Base-by-base conservation (phyloP, 2,329 filamentous ascomycete species). In the Fusarium buharicum region DNA sequence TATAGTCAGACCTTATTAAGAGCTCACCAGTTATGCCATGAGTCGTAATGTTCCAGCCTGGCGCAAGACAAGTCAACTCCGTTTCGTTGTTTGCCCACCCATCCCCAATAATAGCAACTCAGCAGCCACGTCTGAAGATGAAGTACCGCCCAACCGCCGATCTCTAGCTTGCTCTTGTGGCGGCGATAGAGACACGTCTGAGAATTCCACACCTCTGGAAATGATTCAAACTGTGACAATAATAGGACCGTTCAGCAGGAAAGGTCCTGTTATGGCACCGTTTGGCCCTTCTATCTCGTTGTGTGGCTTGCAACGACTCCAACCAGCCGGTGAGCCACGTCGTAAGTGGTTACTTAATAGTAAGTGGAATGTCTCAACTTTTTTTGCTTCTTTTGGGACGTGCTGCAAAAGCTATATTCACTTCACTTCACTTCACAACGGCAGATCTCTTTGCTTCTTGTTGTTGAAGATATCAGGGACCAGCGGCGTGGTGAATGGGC, bases 61-160 rank as follows among this genome's bases (percentile, higher is more conserved):
- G 30, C 55, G 50, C 36, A 59, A 39, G 38, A 41, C 50, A 44
- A 24, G 22, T 24, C 22, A 24, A 24, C 22, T 24, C 22, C 8
- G 22, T 24, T 24, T 43, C 40, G 16, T 13, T 50, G 37, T 50
- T 40, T 48, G 40, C 20, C 56, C 39, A 39, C 24, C 24, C 47
- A 28, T 51, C 20, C 49, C 56, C 56, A 62, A 65, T 40, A 65
- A 65, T 58, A 64, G 61, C 30, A 58, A 53, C 39, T 22, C 22
- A 53, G 46, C 61, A 53, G 43, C 61, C 50, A 51, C 43, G 46
- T 43, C 61, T 45, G 33, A 57, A 44, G 51, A 14, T 31, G 17
- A 30, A 55, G 38, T 41, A 24, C 39, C 47, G 45, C 61, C 44
- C 39, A 54, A 54, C 61, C 56, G 52, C 37, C 37, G 46, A 65